These are phyloP conservation scores for Malus domestica DNA, from an alignment of 306 rosid species.

Conservation along the genomic window DNA sequence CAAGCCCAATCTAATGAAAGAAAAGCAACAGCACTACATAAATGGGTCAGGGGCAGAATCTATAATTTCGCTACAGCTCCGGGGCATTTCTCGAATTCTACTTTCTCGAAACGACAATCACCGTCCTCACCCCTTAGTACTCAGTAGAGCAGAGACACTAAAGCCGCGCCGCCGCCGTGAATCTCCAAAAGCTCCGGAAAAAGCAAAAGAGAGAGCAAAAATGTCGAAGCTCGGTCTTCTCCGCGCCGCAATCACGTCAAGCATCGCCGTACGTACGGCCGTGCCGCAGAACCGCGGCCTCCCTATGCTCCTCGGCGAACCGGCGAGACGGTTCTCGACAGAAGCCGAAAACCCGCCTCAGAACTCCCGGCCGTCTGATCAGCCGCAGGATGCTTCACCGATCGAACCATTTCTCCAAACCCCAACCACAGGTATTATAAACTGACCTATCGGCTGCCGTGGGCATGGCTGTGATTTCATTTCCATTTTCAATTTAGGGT, in stretches of 20 bases:
- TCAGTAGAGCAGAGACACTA: not conserved
- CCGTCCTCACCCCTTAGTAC: not conserved
- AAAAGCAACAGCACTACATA: not conserved
- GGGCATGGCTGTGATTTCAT: not conserved
- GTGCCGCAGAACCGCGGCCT: conserved; percentile 14
- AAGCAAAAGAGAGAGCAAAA: not conserved
- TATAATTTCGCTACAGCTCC: not conserved
- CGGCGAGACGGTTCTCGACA: conserved; percentile 46
- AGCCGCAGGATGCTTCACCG: conserved; percentile 13
- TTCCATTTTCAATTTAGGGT: not conserved
- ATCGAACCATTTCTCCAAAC: conserved; percentile 21
- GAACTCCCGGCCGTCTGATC: not conserved
- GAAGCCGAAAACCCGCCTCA: conserved; percentile 37
- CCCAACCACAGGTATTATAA: conserved; percentile 28
- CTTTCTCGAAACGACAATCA: not conserved
- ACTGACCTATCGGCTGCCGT: not conserved
- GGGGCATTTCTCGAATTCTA: not conserved
- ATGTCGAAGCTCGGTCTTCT: conserved; percentile 45
- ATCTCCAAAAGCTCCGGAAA: not conserved
- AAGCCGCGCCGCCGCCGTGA: not conserved
- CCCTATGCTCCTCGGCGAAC: conserved; percentile 16
- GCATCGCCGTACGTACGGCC: conserved; percentile 12
- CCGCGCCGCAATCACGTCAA: conserved; percentile 43
- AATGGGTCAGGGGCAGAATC: not conserved
- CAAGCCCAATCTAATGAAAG: not conserved